Percentiles rank a stretch among this genome's conserved stretches.
Conservation (phyloP, 495 filamentous ascomycete species). For the Penicillium alfredii region DNA sequence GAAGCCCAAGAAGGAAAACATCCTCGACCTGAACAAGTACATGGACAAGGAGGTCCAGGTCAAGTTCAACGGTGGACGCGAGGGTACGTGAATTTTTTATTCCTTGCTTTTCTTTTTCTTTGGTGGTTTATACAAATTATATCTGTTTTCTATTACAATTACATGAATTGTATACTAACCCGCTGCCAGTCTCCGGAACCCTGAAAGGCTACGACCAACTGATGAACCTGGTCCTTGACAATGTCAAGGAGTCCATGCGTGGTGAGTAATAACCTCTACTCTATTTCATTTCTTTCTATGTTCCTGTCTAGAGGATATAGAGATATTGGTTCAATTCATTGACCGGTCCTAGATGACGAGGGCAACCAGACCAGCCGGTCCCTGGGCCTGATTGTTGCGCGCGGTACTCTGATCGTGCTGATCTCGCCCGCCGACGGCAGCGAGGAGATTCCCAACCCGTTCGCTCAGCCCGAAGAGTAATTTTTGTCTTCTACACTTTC, state of each 20-base stretch:
- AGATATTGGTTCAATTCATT: too few species aligned
- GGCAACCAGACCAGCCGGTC: conserved; percentile 78
- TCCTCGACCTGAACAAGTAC: conserved; percentile 89
- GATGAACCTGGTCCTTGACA: conserved; percentile 95
- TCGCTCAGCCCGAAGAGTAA: conserved; percentile 63
- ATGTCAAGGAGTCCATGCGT: conserved; percentile 82
- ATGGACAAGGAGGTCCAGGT: conserved; percentile 93
- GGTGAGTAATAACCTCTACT: conserved; percentile 53
- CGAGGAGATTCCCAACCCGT: conserved; percentile 93
- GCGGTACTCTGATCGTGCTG: conserved; percentile 85
- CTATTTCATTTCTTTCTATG: neutral
- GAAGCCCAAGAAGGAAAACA: conserved; percentile 96
- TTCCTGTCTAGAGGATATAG: too few species aligned
- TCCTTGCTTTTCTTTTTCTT: neutral
- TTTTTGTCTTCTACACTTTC: too few species aligned
- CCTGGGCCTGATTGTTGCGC: conserved; percentile 84
- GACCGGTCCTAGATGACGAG: conserved; percentile 64
- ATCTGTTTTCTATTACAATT: conserved; percentile 2
- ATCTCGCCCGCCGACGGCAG: conserved; percentile 92
- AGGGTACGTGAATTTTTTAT: conserved; percentile 58
- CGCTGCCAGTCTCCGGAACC: conserved; percentile 64
- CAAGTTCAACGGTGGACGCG: conserved; percentile 92
- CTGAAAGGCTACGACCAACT: conserved; percentile 94
- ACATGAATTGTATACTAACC: too few species aligned
- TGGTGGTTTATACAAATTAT: conserved; percentile 3